Base-by-base conservation (phyloP, 768 basidiomycete genomes). In the Aureoboletus auriporus region DNA sequence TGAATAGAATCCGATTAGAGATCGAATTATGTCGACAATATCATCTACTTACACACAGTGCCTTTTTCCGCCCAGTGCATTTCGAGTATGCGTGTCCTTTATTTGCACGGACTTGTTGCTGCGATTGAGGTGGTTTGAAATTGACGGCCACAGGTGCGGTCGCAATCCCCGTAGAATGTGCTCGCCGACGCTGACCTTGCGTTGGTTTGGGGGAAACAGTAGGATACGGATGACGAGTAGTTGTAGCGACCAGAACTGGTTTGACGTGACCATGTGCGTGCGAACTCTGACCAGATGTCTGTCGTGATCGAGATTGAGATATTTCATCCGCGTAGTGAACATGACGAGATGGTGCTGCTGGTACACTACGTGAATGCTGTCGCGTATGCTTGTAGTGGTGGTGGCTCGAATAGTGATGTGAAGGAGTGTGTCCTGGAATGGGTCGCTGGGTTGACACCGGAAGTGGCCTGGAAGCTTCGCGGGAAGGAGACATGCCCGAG, bases 1-100 rank as follows among this genome's bases (percentile, higher is more conserved):
- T 84, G 54, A 3, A 31, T 11, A 49, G 42, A 46, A 39, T 23
- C 12, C 50, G 37, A 30, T 39, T 35, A 37, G 31, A 8, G 27
- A 30, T 44, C 1, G 11, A 13, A 29, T 20, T 30, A 4, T 20
- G 33, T n/a, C n/a, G 5, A 44, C 3, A 28, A 33, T n/a, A 12
- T n/a, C 5, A 23, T 44, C 7, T 9, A 61, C 65, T 69, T 52
- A 67, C 65, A 49, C 71, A 72, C 0, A 82, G 55, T 1, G 79
- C 80, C 62, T 81, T 82, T 53, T 77, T 70, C 45, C 66, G 65
- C 3, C 79, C 79, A 2, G 66, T 74, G 60, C 79, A 81, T 42
- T 70, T 73, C 8, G 75, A 77, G 50, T 77, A 76, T 54, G 75
- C 62, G 60, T 65, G 63, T 3, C 55, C 60, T 13, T 29, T 36